phyloP scores from a whole-genome alignment of 352 stramenopile genomes.

The Ophiocytium majus region DNA sequence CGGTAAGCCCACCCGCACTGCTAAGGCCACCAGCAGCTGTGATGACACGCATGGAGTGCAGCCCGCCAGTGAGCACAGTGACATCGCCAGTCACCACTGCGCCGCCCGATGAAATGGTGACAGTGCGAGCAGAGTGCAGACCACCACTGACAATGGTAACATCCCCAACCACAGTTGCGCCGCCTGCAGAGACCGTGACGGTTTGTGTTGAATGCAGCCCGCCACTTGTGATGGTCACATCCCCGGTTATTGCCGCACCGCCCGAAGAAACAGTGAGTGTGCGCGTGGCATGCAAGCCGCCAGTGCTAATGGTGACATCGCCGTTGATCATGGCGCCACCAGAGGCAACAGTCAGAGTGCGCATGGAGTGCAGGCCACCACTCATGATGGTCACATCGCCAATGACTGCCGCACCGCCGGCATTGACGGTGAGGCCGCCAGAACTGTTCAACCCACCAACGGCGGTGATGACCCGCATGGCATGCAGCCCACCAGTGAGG shows the following conservation, averaged over 20 bases:
- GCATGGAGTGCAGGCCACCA: neutral
- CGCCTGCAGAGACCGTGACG: neutral
- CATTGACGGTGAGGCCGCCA: neutral
- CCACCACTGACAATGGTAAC: constrained; percentile 4
- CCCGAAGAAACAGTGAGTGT: no score
- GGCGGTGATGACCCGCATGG: neutral
- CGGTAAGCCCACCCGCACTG: neutral
- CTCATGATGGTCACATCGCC: constrained; percentile 6
- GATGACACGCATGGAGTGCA: neutral
- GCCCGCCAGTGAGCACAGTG: neutral
- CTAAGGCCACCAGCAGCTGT: neutral
- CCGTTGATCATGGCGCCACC: no score
- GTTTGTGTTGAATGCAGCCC: neutral
- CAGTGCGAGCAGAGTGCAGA: neutral
- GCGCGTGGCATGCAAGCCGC: neutral
- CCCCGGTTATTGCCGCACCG: no score
- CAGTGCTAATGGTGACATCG: neutral
- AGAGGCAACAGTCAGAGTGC: no score
- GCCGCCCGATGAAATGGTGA: neutral
- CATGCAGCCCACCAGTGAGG: neutral
- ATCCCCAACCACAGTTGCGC: neutral
- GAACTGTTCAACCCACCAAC: neutral
- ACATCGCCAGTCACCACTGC: neutral
- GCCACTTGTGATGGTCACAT: neutral
- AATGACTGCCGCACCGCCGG: neutral